phyloP scores from a whole-genome alignment of 2,329 filamentous ascomycete genomes.

The Phialocephala subalpina region DNA sequence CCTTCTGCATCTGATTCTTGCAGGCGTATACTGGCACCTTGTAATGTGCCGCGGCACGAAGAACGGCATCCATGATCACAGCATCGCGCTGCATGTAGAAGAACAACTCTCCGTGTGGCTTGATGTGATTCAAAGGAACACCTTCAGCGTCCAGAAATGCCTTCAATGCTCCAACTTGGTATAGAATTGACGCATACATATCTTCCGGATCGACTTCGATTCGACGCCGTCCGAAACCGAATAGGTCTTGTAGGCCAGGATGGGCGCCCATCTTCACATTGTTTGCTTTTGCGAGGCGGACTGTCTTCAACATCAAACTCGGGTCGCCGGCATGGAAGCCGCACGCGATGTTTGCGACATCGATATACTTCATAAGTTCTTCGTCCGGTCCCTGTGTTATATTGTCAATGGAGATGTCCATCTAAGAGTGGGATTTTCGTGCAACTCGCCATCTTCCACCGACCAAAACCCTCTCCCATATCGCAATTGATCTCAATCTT shows the following conservation, averaged over 20 bases:
- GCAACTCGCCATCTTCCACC: slow-evolving; percentile 47
- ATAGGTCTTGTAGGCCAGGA: slow-evolving; percentile 69
- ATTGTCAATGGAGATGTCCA: background rate
- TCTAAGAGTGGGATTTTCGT: background rate
- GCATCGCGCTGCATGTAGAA: slow-evolving; percentile 41
- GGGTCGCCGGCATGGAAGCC: slow-evolving; percentile 68
- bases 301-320: slow-evolving; percentile 68
- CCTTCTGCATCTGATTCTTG: slow-evolving; percentile 32
- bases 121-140: slow-evolving; percentile 66
- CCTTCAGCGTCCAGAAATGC: slow-evolving; percentile 65
- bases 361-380: slow-evolving; percentile 66
- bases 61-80: slow-evolving; percentile 25
- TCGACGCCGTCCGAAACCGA: slow-evolving; percentile 69
- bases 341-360: slow-evolving; percentile 70
- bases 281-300: slow-evolving; percentile 63
- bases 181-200: slow-evolving; percentile 63
- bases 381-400: slow-evolving; percentile 61
- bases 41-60: slow-evolving; percentile 18
- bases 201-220: slow-evolving; percentile 66
- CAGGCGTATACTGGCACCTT: slow-evolving; percentile 43
- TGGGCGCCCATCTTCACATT: slow-evolving; percentile 67
- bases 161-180: slow-evolving; percentile 70
- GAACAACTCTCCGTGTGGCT: slow-evolving; percentile 68
- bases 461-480: slow-evolving; percentile 59
- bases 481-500: slow-evolving; percentile 56